Evolutionary conservation across 345 rosid species (phyloP), one percentile per base, ranked within the genome.

Genomic region (Moricandia arvensis): DNA sequence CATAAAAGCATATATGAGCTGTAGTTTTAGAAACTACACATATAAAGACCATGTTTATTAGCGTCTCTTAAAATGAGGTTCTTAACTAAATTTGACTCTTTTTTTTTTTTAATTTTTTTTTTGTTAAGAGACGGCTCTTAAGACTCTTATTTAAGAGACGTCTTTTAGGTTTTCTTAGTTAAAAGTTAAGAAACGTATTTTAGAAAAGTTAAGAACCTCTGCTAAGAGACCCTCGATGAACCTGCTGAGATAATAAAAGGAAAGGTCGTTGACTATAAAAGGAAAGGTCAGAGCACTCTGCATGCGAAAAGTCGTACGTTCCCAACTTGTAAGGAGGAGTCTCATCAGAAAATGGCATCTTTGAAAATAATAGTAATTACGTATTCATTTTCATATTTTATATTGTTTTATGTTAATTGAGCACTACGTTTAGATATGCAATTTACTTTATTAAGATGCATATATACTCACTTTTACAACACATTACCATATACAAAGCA

Each of bases 371-470:
- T 30, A 63, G 64, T 63, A 5, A 9, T 30, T 67, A 29, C 70
- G 71, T 35, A 6, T 29, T 41, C 3, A 35, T 29, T 2, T 34
- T 34, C 7, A 41, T 13, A 43, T 43, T 30, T 16, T 61, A 51
- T 38, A n/a, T 27, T 29, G 2, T 72, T 12, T 72, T 38, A 72
- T 53, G 69, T 70, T 77, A 55, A 47, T 60, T 60, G 61, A 49
- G 77, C 73, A 78, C 73, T 78, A 59, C 16, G 71, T 29, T 58
- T 59, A 66, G 77, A 72, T 78, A 78, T 60, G 81, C 12, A 59
- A 59, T 35, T 66, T 78, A 49, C 81, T 78, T 78, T 78, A 78
- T 38, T 29, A 35, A 77, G 77, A 78, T 72, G 66, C 81, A 78
- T 72, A 78, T 78, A 78, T 78, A 45, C 73, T 78, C 68, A 54